Base-by-base conservation (phyloP, 2,329 filamentous ascomycete genomes). In the Penicillium carneum region DNA sequence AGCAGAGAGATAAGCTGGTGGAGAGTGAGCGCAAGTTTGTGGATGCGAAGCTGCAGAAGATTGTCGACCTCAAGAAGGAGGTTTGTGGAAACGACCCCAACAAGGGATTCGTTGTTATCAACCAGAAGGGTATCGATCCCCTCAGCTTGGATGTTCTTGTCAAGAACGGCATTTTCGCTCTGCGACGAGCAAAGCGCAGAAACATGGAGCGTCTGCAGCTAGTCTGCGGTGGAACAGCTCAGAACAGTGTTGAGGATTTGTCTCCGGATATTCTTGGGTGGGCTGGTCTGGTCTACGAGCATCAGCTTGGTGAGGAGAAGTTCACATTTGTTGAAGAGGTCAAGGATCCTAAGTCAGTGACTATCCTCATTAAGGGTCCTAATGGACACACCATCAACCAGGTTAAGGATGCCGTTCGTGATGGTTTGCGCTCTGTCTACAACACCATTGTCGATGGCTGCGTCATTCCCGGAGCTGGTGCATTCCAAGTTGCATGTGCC, bases 391-490 rank as follows among this genome's bases (percentile, higher is more conserved):
- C 94, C 63, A 99, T 99, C 72, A 88, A 91, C 14, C 95, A 99
- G 80, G 93, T 99, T 74, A 96, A 93, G 68, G 95, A 99, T 76
- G 95, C 95, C 2, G 95, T 98, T 46, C 88, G 95, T 56, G 95
- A 99, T 76, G 95, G 95, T 64, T 85, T 99, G 69, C 88, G 95
- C 74, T 96, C 92, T 76, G 95, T 98, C 51, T 98, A 97, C 87
- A 99, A 99, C 84, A 97, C 96, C 85, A 98, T 99, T 77, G 94
- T 98, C n/a, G 95, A 99, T 78, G 88, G 90, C 80, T 94, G 91
- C 69, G 95, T 99, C 20, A 92, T 99, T 29, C 95, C 95, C 1
- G 95, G 95, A 61, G 95, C 88, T 60, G 95, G 95, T 71, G 92
- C 95, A 51, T 99, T 97, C 87, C 95, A 99, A 80, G 89, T 99